Base-by-base conservation (phyloP, 805 yeast species). In the Metschnikowia corniflorae region DNA sequence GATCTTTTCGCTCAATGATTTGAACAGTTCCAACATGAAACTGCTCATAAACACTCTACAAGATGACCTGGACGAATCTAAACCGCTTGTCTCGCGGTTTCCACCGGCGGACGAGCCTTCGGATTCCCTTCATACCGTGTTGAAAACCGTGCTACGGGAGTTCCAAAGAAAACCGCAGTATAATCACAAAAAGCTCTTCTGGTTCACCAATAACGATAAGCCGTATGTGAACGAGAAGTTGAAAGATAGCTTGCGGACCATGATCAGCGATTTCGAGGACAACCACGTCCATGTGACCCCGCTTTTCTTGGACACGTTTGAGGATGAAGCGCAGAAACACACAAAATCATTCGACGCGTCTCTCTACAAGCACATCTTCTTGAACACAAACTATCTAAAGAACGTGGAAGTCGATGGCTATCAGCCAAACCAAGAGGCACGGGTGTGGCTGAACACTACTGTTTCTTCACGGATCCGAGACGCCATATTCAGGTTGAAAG, bases 141-240 rank as follows among this genome's bases (percentile, higher is more conserved):
- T 87, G 29, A 67, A 65, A 22, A 63, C 65, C 16, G 59, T 81
- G 7, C 71, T 77, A 36, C 80, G 77, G 35, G 81, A 78, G 40
- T 79, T 83, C 43, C 53, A 53, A 38, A 51, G 63, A 12, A 54
- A 63, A 24, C 74, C 71, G 26, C 51, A 47, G 18, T 81, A 71
- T 54, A 75, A 76, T 33, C 70, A 70, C 29, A 76, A 74, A 46
- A 79, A 82, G 49, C 60, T 86, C 3, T 73, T 86, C 45, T 61
- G 87, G 53, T 76, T 88, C 51, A 86, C 96, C 0, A 83, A 81
- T 53, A 78, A 82, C 54, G 93, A 83, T 47, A 60, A 59, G 30
- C 97, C 96, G 0, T 72, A 62, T 44, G 65, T 67, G 35, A 62
- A 63, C 6, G 49, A 63, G 6, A 64, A 70, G 12, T 60, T 67